phyloP scores from a whole-genome alignment of 2,329 filamentous ascomycete species.

The Drechslera avenae region DNA sequence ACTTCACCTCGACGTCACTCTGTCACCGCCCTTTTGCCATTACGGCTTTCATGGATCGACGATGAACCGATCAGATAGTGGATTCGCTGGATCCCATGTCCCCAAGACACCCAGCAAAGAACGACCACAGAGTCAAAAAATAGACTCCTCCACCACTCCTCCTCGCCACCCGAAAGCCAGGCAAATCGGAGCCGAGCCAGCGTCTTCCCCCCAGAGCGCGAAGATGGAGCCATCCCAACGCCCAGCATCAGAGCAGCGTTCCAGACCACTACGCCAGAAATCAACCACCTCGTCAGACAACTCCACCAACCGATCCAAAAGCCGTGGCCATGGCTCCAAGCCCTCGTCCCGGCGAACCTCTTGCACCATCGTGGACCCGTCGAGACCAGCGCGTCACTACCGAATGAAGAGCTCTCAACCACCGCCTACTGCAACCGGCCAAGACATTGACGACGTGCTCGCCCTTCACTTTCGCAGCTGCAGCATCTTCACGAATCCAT shows the following conservation, averaged over 20 bases:
- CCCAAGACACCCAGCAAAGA: slow-evolving; percentile 24
- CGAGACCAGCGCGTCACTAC: slow-evolving; percentile 43
- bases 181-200: slow-evolving; percentile 11
- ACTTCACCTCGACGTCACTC: slow-evolving; percentile 23
- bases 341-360: slow-evolving; percentile 45
- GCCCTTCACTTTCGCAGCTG: slow-evolving; percentile 49
- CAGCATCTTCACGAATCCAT: slow-evolving; percentile 41
- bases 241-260: slow-evolving; percentile 35
- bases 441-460: slow-evolving; percentile 48
- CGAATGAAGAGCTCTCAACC: slow-evolving; percentile 43
- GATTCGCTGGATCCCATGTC: slow-evolving; percentile 34
- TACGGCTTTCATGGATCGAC: slow-evolving; percentile 28
- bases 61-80: slow-evolving; percentile 46
- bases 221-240: slow-evolving; percentile 19
- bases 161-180: slow-evolving; percentile 24
- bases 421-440: slow-evolving; percentile 26
- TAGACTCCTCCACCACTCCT: slow-evolving; percentile 34
- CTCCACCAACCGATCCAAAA: slow-evolving; percentile 36
- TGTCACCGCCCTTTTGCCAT: slow-evolving; percentile 22
- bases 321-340: slow-evolving; percentile 37
- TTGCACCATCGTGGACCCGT: slow-evolving; percentile 42
- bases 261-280: slow-evolving; percentile 30
- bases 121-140: slow-evolving; percentile 23
- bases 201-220: slow-evolving; percentile 7
- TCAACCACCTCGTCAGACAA: slow-evolving; percentile 38